Percentiles rank a stretch among this genome's conserved stretches.
Evolutionary conservation across 1,284 basidiomycete species (phyloP).

Genomic region (Rhodotorula sp.): DNA sequence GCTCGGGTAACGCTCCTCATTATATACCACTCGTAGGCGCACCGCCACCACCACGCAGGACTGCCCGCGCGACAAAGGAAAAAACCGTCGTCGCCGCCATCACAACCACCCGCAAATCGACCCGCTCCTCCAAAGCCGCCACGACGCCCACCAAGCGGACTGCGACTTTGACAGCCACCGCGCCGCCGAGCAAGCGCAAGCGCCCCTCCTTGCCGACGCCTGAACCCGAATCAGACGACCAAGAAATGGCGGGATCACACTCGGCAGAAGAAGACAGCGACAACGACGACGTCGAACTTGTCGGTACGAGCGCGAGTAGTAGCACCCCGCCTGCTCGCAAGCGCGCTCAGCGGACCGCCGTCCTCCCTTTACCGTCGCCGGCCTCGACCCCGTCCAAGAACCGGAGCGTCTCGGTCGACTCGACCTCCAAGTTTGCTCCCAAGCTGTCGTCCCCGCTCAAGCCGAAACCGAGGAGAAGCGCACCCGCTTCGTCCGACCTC

Average conservation of each 20-base stretch:
- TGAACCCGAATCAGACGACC: neutral
- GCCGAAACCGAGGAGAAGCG: conserved; percentile 3
- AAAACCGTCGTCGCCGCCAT: too few species aligned
- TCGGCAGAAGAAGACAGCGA: neutral
- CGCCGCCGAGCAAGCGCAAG: neutral
- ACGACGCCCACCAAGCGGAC: too few species aligned
- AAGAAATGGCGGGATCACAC: neutral
- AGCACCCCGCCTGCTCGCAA: conserved; percentile 10
- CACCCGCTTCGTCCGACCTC: neutral
- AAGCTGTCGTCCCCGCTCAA: conserved; percentile 19
- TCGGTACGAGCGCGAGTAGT: neutral
- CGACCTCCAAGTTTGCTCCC: neutral
- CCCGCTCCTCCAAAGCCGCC: too few species aligned
- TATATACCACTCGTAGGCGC: conserved; percentile 21
- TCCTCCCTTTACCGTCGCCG: conserved; percentile 5
- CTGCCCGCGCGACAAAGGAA: too few species aligned
- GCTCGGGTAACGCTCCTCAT: conserved; percentile 8
- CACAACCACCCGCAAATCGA: too few species aligned
- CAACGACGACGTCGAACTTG: neutral
- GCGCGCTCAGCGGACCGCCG: neutral
- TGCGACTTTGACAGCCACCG: neutral
- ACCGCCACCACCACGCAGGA: neutral
- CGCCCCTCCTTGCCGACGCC: neutral
- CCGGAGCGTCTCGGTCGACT: neutral
- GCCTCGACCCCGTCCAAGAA: conserved; percentile 16